Evolutionary conservation across 2,329 filamentous ascomycete genomes (phyloP), one percentile per base, ranked within the genome.

Genomic region (Xylariales sp.): DNA sequence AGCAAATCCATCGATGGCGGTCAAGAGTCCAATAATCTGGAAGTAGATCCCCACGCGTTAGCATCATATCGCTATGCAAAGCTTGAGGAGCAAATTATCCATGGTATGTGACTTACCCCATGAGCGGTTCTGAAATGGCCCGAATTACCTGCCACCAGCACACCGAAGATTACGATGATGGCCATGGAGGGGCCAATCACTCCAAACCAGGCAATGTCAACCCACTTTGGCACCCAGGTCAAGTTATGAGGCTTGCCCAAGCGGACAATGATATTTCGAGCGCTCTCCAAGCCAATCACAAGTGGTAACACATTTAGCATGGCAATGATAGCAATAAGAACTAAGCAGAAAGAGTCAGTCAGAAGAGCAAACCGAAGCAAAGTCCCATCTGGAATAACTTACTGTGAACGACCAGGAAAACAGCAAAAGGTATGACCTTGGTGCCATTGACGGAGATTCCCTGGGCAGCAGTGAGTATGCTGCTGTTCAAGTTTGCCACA

Each of bases 71-170:
- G n/a, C n/a, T n/a, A n/a, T n/a, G n/a, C n/a, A n/a, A n/a, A n/a
- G n/a, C n/a, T n/a, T n/a, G n/a, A n/a, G n/a, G n/a, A n/a, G n/a
- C n/a, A n/a, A n/a, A n/a, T n/a, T n/a, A n/a, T n/a, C n/a, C n/a
- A n/a, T n/a, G n/a, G n/a, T n/a, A n/a, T n/a, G n/a, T 6, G 3
- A 48, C 55, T 43, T 49, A 61, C 55, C 1, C 49, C 54, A 17
- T 62, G 58, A 3, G 49, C 41, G 4, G 52, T 55, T 7, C 46
- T 43, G 41, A 60, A 58, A 25, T 61, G 53, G 2, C 33, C 38
- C 1, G 51, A 38, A 7, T 45, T 45, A 0, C 55, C 47, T 4
- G 41, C 40, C 1, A 49, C 35, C 6, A 61, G 29, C 12, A 46
- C 17, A 13, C 57, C 58, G 17, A 59, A 55, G 7, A 60, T 29